phyloP scores from a whole-genome alignment of 2,329 filamentous ascomycete genomes.

The Rhynchosporium graminicola region DNA sequence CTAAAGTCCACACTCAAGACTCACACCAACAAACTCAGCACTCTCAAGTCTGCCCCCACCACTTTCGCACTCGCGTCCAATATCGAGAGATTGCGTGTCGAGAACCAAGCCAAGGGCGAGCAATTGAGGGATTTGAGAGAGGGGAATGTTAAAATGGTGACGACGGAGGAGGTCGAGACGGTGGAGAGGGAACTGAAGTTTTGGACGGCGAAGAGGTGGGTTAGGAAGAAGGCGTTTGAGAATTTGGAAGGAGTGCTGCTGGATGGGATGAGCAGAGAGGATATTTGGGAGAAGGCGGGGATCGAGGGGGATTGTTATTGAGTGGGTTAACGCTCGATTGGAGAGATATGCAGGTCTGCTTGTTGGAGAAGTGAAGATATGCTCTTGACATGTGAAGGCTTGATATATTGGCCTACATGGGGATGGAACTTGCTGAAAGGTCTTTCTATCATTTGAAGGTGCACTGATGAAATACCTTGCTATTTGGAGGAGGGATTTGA shows the following conservation, averaged over 20 bases:
- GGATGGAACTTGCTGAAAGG: background rate
- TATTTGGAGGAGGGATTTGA: background rate
- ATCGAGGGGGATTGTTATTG: slow-evolving; percentile 32
- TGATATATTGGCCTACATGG: background rate
- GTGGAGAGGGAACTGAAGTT: slow-evolving; percentile 49
- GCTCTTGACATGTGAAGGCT: background rate
- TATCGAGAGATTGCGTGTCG: slow-evolving; percentile 47
- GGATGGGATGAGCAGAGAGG: slow-evolving; percentile 48
- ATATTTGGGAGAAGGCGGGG: slow-evolving; percentile 48
- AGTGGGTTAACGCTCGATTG: background rate
- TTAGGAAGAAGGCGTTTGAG: slow-evolving; percentile 39
- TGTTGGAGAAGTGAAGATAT: background rate
- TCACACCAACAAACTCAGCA: slow-evolving; percentile 46
- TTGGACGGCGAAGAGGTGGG: slow-evolving; percentile 43
- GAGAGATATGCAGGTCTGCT: background rate
- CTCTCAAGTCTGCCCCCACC: slow-evolving; percentile 48
- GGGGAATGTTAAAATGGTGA: slow-evolving; percentile 46
- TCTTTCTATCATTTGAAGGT: background rate
- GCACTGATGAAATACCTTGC: background rate
- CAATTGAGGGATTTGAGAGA: slow-evolving; percentile 47
- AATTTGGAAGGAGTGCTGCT: slow-evolving; percentile 45
- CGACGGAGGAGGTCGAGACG: slow-evolving; percentile 48
- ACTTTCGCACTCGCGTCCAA: slow-evolving; percentile 50
- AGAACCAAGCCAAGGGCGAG: slow-evolving; percentile 45
- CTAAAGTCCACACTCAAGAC: slow-evolving; percentile 53